These are phyloP conservation scores for Aethionema arabicum DNA, from an alignment of 345 rosid genomes.

Conservation along the genomic window DNA sequence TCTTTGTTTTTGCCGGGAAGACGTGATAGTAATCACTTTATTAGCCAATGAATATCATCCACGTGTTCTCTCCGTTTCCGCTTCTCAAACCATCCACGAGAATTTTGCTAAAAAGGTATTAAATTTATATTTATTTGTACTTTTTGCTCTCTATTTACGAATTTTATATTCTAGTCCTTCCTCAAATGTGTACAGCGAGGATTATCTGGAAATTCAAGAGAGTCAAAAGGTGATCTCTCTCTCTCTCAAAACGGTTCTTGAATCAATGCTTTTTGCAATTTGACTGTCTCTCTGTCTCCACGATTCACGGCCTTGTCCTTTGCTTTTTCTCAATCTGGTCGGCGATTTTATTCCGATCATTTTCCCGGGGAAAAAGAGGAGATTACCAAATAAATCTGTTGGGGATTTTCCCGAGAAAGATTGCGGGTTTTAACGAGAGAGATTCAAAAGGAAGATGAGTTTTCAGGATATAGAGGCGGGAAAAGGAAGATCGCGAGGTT, in stretches of 20 bases:
- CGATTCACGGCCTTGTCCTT: conserved; percentile 34
- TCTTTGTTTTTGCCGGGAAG: conserved; percentile 19
- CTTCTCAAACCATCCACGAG: not conserved
- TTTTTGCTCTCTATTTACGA: no score
- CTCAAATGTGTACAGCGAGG: not conserved
- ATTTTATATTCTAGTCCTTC: no score
- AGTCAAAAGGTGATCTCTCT: not conserved
- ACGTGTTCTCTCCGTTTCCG: not conserved
- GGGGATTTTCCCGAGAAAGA: conserved; percentile 21
- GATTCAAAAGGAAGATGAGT: conserved; percentile 54
- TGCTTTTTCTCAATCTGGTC: conserved; percentile 4
- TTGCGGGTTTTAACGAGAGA: not conserved
- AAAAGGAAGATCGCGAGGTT: conserved; percentile 51
- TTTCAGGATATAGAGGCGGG: conserved; percentile 87
- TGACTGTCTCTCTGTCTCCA: conserved; percentile 27
- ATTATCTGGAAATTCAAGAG: not conserved
- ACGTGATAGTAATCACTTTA: conserved; percentile 28
- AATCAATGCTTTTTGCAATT: conserved; percentile 5
- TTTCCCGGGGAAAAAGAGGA: not conserved
- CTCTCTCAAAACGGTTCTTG: conserved; percentile 18
- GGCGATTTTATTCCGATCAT: conserved; percentile 1
- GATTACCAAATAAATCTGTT: not conserved
- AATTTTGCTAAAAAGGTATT: not conserved
- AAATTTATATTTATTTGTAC: not conserved
- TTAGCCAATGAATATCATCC: not conserved